phyloP scores from a whole-genome alignment of 2,329 filamentous ascomycete species.

The Alternaria hordeiaustralica region DNA sequence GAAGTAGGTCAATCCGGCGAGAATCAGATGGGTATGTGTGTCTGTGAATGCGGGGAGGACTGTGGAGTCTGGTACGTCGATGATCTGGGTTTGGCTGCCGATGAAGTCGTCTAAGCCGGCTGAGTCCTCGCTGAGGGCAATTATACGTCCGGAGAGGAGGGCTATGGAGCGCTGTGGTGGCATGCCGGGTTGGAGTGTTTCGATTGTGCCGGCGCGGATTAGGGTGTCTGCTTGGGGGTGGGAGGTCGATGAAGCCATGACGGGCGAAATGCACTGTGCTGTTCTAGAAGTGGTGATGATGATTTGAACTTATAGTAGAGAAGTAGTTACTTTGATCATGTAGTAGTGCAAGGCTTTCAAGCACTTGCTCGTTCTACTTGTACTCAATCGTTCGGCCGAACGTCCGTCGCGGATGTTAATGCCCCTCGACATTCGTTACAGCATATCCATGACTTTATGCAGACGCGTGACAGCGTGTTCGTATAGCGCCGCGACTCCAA shows the following conservation, averaged over 20 bases:
- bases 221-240: background rate
- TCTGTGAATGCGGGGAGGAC: background rate
- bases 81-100: background rate
- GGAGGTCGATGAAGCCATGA: background rate
- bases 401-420: too few relatives aligned
- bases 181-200: background rate
- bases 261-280: fast-evolving
- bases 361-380: background rate
- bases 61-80: background rate
- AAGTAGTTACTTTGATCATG: background rate
- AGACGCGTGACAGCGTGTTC: too few relatives aligned
- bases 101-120: background rate
- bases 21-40: background rate
- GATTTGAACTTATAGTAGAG: background rate
- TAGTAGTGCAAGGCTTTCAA: too few relatives aligned
- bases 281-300: background rate
- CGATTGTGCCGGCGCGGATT: background rate
- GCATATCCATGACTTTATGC: too few relatives aligned
- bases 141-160: background rate
- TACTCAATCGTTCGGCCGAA: background rate
- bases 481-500: too few relatives aligned
- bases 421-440: too few relatives aligned
- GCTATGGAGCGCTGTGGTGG: background rate
- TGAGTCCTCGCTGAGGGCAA: background rate
- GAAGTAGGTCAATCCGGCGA: background rate